Evolutionary conservation across 768 basidiomycete genomes (phyloP).

Genomic region (Mycena polygramma): DNA sequence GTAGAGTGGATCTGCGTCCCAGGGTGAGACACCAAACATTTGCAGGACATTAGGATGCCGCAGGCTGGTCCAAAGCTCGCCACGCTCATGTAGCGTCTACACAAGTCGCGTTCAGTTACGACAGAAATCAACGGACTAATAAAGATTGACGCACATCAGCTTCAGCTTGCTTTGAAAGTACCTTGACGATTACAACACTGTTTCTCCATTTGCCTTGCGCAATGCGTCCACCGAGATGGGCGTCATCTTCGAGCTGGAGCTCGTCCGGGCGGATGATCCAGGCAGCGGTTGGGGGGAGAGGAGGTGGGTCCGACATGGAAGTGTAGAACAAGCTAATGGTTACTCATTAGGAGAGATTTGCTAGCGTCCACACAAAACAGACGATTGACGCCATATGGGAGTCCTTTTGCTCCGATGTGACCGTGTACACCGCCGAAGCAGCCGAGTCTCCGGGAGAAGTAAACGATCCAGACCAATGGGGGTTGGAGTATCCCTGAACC

Average conservation of each 20-base stretch:
- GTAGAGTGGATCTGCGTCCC: constrained; percentile 42
- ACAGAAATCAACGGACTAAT: neutral
- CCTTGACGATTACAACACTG: constrained; percentile 32
- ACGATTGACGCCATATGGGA: constrained; percentile 26
- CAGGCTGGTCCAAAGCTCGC: constrained; percentile 40
- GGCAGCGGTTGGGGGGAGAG: constrained; percentile 22
- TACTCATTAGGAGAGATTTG: constrained; percentile 7
- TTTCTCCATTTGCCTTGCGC: constrained; percentile 33
- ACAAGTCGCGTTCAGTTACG: constrained; percentile 3
- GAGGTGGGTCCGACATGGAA: constrained; percentile 31
- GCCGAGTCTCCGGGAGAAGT: constrained; percentile 3
- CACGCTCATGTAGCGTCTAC: constrained; percentile 38
- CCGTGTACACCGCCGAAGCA: constrained; percentile 6
- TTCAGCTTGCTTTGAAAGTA: constrained; percentile 30
- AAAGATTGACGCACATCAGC: constrained; percentile 22
- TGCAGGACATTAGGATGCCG: constrained; percentile 41
- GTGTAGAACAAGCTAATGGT: constrained; percentile 8
- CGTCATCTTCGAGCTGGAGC: constrained; percentile 27
- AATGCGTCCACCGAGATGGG: constrained; percentile 26
- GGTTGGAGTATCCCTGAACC: neutral
- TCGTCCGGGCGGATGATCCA: constrained; percentile 35
- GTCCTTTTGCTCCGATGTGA: constrained; percentile 19
- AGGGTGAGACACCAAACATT: constrained; percentile 41
- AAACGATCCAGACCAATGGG: neutral
- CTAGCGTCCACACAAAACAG: constrained; percentile 10